Evolutionary conservation across 2,329 filamentous ascomycete species (phyloP), one percentile per base, ranked within the genome.

Genomic region (Exserohilum turcica): DNA sequence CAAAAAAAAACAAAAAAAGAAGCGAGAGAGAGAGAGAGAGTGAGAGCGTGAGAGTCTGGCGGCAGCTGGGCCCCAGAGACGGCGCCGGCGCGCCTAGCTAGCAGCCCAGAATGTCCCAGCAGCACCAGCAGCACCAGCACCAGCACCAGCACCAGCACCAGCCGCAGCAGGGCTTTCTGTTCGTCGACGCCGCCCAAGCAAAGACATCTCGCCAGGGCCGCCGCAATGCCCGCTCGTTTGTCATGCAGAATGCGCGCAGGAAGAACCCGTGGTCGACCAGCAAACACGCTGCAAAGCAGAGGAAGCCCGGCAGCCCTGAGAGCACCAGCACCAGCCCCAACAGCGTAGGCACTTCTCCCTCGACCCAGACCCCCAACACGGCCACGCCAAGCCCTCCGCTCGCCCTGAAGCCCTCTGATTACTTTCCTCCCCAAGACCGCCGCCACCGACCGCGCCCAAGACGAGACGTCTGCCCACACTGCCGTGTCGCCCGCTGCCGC

Each of bases 231-330:
- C 72, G 73, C 48, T 74, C 73, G 36, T 74, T 74, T 60, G 72
- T 75, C 16, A 74, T 75, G 73, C 71, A 74, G 60, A 74, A 70
- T 44, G 73, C 71, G 21, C 63, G 73, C 21, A 70, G 67, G 52
- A 71, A 74, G 53, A 64, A 66, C 19, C 71, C 71, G 48, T 75
- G 73, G 73, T 75, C 72, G 2, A 75, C 73, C 32, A 75, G 73
- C 65, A 74, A 74, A 60, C 63, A 73, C 57, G 63, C 66, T 32
- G 59, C 65, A 33, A 74, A 72, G 54, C 65, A 70, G 52, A 62
- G 65, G 37, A 69, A 60, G 40, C 35, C 49, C 5, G 49, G 29
- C 9, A 67, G 61, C 40, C 60, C 60, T 10, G 65, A 65, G 52
- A 55, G 54, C 45, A 51, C 62, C 42, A 55, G 54, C 45, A 51